Evolutionary conservation across 1,139 yeast genomes (phyloP).

Genomic region (Taiozyma sp.): DNA sequence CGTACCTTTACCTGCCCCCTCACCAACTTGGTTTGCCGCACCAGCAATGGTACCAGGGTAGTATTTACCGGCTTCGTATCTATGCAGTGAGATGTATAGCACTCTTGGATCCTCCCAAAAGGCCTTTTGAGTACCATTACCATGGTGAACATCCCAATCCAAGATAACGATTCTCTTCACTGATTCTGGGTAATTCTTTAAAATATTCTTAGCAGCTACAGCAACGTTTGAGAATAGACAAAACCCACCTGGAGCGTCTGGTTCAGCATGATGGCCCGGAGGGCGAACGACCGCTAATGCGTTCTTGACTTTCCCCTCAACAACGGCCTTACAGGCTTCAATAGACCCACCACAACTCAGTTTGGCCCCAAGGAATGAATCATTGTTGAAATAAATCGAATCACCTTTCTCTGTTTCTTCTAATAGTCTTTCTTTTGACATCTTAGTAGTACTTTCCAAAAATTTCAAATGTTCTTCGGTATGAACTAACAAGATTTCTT

Average conservation of each 20-base stretch:
- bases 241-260: slow-evolving; percentile 95
- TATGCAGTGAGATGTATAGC: slow-evolving; percentile 82
- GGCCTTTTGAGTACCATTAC: slow-evolving; percentile 95
- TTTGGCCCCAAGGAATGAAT: slow-evolving; percentile 81
- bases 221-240: slow-evolving; percentile 96
- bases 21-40: slow-evolving; percentile 74
- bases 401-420: slow-evolving; percentile 91
- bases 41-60: slow-evolving; percentile 95
- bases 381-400: slow-evolving; percentile 92
- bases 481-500: slow-evolving; percentile 86
- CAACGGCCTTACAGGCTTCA: slow-evolving; percentile 93
- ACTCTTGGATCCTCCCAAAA: slow-evolving; percentile 89
- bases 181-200: slow-evolving; percentile 81
- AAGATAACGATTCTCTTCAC: slow-evolving; percentile 78
- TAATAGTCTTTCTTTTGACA: slow-evolving; percentile 74
- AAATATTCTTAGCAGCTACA: slow-evolving; percentile 86
- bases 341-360: slow-evolving; percentile 96
- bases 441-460: slow-evolving; percentile 68
- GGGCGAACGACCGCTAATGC: slow-evolving; percentile 95
- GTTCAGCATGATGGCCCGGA: slow-evolving; percentile 99
- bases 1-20: slow-evolving; percentile 80
- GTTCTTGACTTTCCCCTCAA: slow-evolving; percentile 88
- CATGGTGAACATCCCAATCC: slow-evolving; percentile 99
- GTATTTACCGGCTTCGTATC: slow-evolving; percentile 88
- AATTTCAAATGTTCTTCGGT: slow-evolving; percentile 74